These are phyloP conservation scores for Wickerhamomyces chambardii DNA, from an alignment of 805 yeast genomes.

Conservation along the genomic window DNA sequence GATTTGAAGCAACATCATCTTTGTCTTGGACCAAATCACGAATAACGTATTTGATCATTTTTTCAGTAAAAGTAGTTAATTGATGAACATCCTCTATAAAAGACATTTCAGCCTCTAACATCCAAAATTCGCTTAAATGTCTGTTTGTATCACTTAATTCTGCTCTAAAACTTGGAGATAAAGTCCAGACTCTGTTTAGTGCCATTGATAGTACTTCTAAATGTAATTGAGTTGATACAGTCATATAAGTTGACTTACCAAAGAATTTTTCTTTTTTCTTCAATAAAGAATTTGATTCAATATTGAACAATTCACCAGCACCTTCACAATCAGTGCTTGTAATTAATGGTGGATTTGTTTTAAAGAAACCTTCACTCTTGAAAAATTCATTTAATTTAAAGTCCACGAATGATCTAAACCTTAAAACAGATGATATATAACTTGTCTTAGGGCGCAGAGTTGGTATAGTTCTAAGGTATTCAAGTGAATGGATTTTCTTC, in stretches of 20 bases:
- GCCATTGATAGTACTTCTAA: conserved; percentile 74
- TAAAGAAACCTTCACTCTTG: conserved; percentile 42
- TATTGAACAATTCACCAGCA: conserved; percentile 81
- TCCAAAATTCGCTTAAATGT: conserved; percentile 94
- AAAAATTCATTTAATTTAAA: conserved; percentile 45
- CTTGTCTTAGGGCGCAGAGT: conserved; percentile 68
- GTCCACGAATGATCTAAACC: conserved; percentile 69
- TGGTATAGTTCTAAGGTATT: conserved; percentile 64
- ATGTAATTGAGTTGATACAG: conserved; percentile 92
- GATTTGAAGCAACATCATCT: conserved; percentile 14
- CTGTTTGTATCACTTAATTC: conserved; percentile 87
- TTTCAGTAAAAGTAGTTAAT: conserved; percentile 58
- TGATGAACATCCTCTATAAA: conserved; percentile 50
- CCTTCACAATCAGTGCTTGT: conserved; percentile 96
- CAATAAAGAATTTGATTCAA: conserved; percentile 27
- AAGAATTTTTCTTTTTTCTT: conserved; percentile 34
- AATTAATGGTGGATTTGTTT: conserved; percentile 78
- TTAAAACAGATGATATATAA: conserved; percentile 53
- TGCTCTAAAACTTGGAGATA: conserved; percentile 91
- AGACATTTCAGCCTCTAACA: conserved; percentile 88
- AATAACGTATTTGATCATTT: conserved; percentile 52
- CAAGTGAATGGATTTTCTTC: conserved; percentile 62
- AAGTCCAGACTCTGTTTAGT: conserved; percentile 74
- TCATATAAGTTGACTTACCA: conserved; percentile 58
- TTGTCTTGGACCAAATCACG: conserved; percentile 17